Conservation (phyloP, 208 protist species). For the Entamoeba moshkovskii region DNA sequence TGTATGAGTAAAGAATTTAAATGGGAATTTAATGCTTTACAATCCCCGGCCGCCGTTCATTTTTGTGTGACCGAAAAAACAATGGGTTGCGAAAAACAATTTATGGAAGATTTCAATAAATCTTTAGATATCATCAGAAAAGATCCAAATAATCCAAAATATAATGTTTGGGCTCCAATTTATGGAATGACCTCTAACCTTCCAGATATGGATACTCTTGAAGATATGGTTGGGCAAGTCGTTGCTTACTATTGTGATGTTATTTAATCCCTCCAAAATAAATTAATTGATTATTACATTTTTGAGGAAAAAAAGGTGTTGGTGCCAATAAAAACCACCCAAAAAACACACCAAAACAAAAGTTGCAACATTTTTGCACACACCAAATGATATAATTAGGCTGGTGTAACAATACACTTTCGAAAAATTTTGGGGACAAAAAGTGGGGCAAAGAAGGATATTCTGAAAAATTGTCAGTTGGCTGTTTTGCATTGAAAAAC, state of each 20-base stretch:
- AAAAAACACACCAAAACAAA: too few relatives aligned
- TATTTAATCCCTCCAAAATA: too few relatives aligned
- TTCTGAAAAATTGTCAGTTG: too few relatives aligned
- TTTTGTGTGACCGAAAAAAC: neutral
- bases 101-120: neutral
- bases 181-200: neutral
- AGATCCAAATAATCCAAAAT: neutral
- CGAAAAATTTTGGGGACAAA: too few relatives aligned
- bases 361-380: too few relatives aligned
- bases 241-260: neutral
- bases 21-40: neutral
- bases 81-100: neutral
- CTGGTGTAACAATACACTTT: too few relatives aligned
- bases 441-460: too few relatives aligned
- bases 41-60: neutral
- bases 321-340: too few relatives aligned
- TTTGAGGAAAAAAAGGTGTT: too few relatives aligned
- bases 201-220: neutral
- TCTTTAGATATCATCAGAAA: neutral
- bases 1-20: neutral
- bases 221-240: neutral
- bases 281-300: too few relatives aligned
- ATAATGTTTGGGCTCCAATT: neutral
- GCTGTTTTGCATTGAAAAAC: too few relatives aligned
- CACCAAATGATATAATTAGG: too few relatives aligned